These are phyloP conservation scores for Prunus yedoensis DNA, from an alignment of 331 rosid species.

Conservation along the genomic window DNA sequence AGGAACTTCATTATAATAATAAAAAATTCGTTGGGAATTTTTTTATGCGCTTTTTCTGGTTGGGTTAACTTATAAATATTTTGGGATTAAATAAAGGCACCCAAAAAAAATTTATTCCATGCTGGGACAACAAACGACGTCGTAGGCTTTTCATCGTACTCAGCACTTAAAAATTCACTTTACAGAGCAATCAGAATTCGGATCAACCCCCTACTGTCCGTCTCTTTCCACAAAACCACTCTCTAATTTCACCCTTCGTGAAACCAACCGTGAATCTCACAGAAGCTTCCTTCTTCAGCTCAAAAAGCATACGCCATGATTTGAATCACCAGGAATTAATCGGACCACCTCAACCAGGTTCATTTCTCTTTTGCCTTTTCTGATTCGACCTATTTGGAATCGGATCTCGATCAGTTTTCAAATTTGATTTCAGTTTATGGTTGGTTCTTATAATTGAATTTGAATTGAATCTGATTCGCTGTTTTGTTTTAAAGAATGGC, in stretches of 20 bases:
- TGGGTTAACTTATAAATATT: no score
- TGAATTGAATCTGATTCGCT: slow-evolving; percentile 22
- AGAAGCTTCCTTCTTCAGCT: slow-evolving; percentile 19
- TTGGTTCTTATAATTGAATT: background rate
- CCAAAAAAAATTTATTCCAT: no score
- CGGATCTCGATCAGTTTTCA: slow-evolving; percentile 18
- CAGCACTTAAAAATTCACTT: background rate
- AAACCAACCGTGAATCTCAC: slow-evolving; percentile 7
- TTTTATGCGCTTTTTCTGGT: no score
- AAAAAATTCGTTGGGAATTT: no score
- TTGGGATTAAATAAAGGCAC: no score
- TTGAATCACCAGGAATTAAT: slow-evolving; percentile 28
- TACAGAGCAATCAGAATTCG: background rate
- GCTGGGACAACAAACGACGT: background rate
- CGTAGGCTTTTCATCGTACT: background rate
- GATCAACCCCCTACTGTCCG: background rate
- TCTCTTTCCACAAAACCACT: background rate
- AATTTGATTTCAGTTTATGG: background rate
- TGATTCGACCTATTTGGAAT: slow-evolving; percentile 12
- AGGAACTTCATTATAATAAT: no score
- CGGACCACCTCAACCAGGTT: slow-evolving; percentile 39
- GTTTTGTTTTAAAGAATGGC: slow-evolving; percentile 65
- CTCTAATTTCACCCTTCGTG: background rate
- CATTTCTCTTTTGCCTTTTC: background rate
- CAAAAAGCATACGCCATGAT: slow-evolving; percentile 28